These are phyloP conservation scores for Cordyceps farinosa DNA, from an alignment of 2,329 filamentous ascomycete genomes.

Conservation along the genomic window DNA sequence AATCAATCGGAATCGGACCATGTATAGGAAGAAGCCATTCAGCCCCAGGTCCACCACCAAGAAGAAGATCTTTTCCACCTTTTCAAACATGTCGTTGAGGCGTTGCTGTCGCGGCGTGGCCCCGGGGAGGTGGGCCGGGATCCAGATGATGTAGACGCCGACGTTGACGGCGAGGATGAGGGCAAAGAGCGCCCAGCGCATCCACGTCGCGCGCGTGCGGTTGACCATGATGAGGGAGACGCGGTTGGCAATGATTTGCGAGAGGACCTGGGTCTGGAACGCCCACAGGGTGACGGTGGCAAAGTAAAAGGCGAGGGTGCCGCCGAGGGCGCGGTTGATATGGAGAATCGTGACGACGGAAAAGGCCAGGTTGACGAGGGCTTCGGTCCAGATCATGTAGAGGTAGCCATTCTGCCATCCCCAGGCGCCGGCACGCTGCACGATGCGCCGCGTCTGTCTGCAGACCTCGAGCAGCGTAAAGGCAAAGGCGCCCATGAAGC, in stretches of 20 bases:
- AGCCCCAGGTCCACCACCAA: slow-evolving; percentile 45
- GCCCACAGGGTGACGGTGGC: slow-evolving; percentile 21
- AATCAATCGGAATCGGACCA: slow-evolving; percentile 43
- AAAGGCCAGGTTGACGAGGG: slow-evolving; percentile 11
- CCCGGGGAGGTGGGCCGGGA: slow-evolving; percentile 30
- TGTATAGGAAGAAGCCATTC: slow-evolving; percentile 47
- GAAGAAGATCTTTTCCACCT: slow-evolving; percentile 43
- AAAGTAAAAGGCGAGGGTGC: slow-evolving; percentile 1
- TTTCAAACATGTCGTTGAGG: slow-evolving; percentile 25
- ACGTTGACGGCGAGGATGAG: slow-evolving; percentile 37
- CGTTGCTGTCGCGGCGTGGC: slow-evolving; percentile 15
- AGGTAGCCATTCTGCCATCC: slow-evolving; percentile 22
- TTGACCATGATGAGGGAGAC: slow-evolving; percentile 40
- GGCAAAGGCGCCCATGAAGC: slow-evolving; percentile 28
- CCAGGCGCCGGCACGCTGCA: slow-evolving; percentile 20
- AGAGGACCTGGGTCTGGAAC: slow-evolving; percentile 37
- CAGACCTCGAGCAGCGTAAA: slow-evolving; percentile 26
- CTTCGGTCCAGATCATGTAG: slow-evolving; percentile 18
- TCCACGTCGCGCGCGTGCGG: slow-evolving; percentile 28
- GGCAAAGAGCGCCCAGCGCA: slow-evolving; percentile 36
- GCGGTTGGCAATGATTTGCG: slow-evolving; percentile 45
- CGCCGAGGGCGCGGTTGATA: background rate
- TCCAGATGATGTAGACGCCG: slow-evolving; percentile 40
- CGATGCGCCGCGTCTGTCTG: slow-evolving; percentile 24
- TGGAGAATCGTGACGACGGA: slow-evolving; percentile 11